These are phyloP conservation scores for Saccharomyces paradoxus DNA, from an alignment of 805 yeast genomes.

Conservation along the genomic window DNA sequence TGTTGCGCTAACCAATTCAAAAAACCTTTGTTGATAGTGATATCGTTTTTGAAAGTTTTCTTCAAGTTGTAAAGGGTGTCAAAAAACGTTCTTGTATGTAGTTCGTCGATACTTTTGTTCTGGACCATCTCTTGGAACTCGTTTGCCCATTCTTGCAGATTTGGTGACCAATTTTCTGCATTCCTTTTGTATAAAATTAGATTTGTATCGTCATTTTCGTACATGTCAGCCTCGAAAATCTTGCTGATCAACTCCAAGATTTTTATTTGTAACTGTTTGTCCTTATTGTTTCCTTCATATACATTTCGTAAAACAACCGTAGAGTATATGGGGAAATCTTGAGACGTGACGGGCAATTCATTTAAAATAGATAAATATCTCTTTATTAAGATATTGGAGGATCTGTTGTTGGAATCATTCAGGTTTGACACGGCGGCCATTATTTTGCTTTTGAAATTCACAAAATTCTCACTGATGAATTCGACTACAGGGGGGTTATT, in stretches of 20 bases:
- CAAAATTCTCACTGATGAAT: constrained; percentile 30
- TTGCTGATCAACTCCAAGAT: constrained; percentile 25
- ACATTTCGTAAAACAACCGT: constrained; percentile 12
- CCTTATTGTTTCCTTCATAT: constrained; percentile 9
- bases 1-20: constrained; percentile 56
- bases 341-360: constrained; percentile 14
- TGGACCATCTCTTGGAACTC: constrained; percentile 22
- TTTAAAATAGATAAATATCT: constrained; percentile 25
- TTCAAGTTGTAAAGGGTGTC: constrained; percentile 33
- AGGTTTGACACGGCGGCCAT: neutral
- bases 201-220: constrained; percentile 1
- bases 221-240: constrained; percentile 7
- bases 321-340: constrained; percentile 4
- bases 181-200: constrained; percentile 9
- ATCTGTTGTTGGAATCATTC: neutral
- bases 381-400: constrained; percentile 10
- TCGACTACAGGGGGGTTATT: constrained; percentile 60
- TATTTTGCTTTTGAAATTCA: constrained; percentile 14
- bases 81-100: constrained; percentile 38
- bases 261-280: constrained; percentile 21
- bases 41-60: constrained; percentile 20
- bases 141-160: constrained; percentile 22
- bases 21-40: constrained; percentile 38
- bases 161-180: constrained; percentile 3
- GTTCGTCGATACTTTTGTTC: constrained; percentile 29